A percentile compares a stretch with the other conserved stretches of the same genome.
Conservation (phyloP, 2,329 filamentous ascomycete species). For the Pseudogymnoascus sp. region DNA sequence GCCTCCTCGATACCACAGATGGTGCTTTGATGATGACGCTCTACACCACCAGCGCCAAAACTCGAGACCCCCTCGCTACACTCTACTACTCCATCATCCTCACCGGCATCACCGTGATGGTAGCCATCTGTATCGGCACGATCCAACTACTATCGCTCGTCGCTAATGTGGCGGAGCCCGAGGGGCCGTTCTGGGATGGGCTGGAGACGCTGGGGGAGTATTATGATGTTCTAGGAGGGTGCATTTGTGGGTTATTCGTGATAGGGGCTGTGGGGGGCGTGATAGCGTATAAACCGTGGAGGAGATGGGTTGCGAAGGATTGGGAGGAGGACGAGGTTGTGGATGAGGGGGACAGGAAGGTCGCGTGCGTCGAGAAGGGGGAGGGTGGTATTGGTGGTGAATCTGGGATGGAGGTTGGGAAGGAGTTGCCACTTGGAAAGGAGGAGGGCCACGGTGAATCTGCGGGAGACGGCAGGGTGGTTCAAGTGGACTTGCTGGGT, state of each 20-base stretch:
- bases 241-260: conserved; percentile 78
- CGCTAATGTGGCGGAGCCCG: conserved; percentile 64
- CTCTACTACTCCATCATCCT: conserved; percentile 68
- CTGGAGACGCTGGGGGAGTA: conserved; percentile 68
- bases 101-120: conserved; percentile 29
- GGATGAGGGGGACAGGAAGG: neutral
- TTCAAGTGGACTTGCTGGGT: neutral
- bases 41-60: conserved; percentile 73
- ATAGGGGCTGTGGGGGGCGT: conserved; percentile 56
- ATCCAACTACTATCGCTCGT: conserved; percentile 77
- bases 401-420: neutral
- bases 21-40: conserved; percentile 92
- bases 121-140: conserved; percentile 61
- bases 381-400: neutral
- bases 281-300: conserved; percentile 72
- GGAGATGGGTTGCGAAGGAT: conserved; percentile 44
- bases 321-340: neutral
- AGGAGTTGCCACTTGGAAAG: neutral
- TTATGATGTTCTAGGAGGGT: conserved; percentile 79
- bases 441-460: neutral
- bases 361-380: neutral
- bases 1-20: conserved; percentile 83
- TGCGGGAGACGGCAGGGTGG: neutral
- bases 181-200: conserved; percentile 83
- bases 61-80: conserved; percentile 77